phyloP scores from a whole-genome alignment of 1,139 yeast species.

The Zygoascus sp. region DNA sequence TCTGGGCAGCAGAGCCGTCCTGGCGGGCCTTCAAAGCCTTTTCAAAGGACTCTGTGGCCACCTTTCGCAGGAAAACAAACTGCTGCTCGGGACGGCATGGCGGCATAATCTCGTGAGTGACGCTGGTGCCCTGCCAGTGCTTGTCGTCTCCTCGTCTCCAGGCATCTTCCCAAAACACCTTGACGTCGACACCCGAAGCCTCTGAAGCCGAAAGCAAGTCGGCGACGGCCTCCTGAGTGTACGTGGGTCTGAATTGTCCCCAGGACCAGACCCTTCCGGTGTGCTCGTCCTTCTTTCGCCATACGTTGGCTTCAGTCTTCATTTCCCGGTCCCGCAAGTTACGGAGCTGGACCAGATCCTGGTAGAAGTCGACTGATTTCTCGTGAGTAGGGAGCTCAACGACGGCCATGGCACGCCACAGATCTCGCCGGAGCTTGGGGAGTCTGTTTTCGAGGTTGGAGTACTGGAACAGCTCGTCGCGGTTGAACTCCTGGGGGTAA shows the following conservation, averaged over 20 bases:
- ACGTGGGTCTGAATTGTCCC: constrained; percentile 76
- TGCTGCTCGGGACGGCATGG: constrained; percentile 61
- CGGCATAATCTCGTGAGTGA: constrained; percentile 58
- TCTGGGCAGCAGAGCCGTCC: constrained; percentile 7
- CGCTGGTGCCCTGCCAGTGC: constrained; percentile 52
- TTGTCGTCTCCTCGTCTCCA: constrained; percentile 80
- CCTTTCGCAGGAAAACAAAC: constrained; percentile 54
- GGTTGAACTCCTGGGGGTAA: constrained; percentile 57
- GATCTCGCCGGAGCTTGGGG: constrained; percentile 68
- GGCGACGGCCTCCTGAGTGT: constrained; percentile 87
- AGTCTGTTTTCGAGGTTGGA: constrained; percentile 54
- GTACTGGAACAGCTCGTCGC: constrained; percentile 58
- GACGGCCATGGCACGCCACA: constrained; percentile 90
- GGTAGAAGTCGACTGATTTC: constrained; percentile 67
- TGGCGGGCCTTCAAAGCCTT: constrained; percentile 6
- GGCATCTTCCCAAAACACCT: constrained; percentile 71
- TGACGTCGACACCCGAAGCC: constrained; percentile 47
- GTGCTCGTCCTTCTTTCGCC: constrained; percentile 65
- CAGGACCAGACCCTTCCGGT: constrained; percentile 14
- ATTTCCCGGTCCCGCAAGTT: constrained; percentile 61
- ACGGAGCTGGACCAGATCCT: constrained; percentile 69
- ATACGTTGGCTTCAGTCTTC: constrained; percentile 55
- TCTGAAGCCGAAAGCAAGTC: constrained; percentile 72
- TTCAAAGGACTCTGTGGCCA: constrained; percentile 37
- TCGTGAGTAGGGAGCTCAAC: constrained; percentile 64